Conservation (phyloP, 2,329 filamentous ascomycete species). For the Stagonosporopsis rhizophila region DNA sequence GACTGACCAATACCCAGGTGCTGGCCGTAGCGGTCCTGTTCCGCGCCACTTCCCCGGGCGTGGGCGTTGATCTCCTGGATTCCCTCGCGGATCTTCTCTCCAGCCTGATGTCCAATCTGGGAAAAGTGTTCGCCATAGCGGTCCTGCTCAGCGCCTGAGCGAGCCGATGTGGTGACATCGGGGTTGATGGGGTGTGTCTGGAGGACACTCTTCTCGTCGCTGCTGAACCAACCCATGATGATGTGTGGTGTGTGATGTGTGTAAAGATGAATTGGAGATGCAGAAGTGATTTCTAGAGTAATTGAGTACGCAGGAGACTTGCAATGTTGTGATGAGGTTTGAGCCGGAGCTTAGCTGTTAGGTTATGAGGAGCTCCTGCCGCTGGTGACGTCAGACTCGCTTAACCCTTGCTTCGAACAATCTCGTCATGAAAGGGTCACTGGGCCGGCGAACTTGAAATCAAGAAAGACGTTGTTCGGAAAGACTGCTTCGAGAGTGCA, state of each 20-base stretch:
- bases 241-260: not conserved
- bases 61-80: constrained; percentile 27
- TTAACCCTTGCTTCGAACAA: constrained; percentile 16
- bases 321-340: not conserved
- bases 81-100: constrained; percentile 30
- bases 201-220: constrained; percentile 28
- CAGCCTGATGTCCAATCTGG: constrained; percentile 28
- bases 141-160: constrained; percentile 45
- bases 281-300: not conserved
- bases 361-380: constrained; percentile 1
- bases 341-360: constrained; percentile 12
- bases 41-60: constrained; percentile 38
- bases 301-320: constrained; percentile 1
- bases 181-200: constrained; percentile 31
- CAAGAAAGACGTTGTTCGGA: not conserved
- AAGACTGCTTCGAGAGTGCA: not conserved
- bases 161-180: constrained; percentile 33
- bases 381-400: constrained; percentile 15
- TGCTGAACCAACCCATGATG: constrained; percentile 39
- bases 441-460: not conserved
- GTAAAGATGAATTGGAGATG: not conserved
- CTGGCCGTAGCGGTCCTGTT: constrained; percentile 42
- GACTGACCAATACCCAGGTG: constrained; percentile 34
- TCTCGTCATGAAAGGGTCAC: constrained; percentile 16
- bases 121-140: constrained; percentile 41